phyloP scores from a whole-genome alignment of 2,329 filamentous ascomycete species.

The Blastomyces percursus region DNA sequence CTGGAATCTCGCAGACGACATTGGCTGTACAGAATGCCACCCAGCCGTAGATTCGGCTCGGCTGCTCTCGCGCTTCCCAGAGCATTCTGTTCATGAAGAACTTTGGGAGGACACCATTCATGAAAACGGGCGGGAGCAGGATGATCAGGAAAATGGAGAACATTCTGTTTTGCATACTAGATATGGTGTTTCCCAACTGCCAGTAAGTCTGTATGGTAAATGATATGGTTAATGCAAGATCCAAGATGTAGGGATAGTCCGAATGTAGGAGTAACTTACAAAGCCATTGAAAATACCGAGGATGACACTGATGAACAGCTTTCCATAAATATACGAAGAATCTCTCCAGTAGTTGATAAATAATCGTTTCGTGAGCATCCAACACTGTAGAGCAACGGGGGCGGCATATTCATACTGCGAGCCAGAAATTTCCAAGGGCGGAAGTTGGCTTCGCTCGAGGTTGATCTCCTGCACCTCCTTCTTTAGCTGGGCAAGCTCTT shows the following conservation, averaged over 20 bases:
- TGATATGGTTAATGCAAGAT: background rate
- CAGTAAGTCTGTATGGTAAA: slow-evolving; percentile 51
- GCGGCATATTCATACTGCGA: slow-evolving; percentile 53
- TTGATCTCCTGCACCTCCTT: slow-evolving; percentile 57
- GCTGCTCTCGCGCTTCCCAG: slow-evolving; percentile 63
- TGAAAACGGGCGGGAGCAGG: slow-evolving; percentile 56
- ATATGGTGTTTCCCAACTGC: slow-evolving; percentile 52
- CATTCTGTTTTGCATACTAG: slow-evolving; percentile 66
- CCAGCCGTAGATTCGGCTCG: slow-evolving; percentile 67
- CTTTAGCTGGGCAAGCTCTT: slow-evolving; percentile 48
- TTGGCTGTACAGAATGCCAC: slow-evolving; percentile 64
- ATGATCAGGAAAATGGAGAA: slow-evolving; percentile 60
- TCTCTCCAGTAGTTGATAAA: slow-evolving; percentile 67
- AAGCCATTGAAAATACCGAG: slow-evolving; percentile 70
- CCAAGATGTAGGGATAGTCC: background rate
- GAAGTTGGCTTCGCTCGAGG: slow-evolving; percentile 43
- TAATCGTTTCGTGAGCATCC: slow-evolving; percentile 56
- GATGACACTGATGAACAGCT: slow-evolving; percentile 60
- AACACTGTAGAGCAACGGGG: slow-evolving; percentile 50
- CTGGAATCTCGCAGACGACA: slow-evolving; percentile 61
- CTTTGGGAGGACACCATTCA: slow-evolving; percentile 66
- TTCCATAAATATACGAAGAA: slow-evolving; percentile 64
- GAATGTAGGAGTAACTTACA: slow-evolving; percentile 14
- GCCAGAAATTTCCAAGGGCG: slow-evolving; percentile 33
- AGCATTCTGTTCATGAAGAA: slow-evolving; percentile 63